Evolutionary conservation across 805 yeast genomes (phyloP), one percentile per base, ranked within the genome.

Genomic region (Kluyveromyces nonfermentans): DNA sequence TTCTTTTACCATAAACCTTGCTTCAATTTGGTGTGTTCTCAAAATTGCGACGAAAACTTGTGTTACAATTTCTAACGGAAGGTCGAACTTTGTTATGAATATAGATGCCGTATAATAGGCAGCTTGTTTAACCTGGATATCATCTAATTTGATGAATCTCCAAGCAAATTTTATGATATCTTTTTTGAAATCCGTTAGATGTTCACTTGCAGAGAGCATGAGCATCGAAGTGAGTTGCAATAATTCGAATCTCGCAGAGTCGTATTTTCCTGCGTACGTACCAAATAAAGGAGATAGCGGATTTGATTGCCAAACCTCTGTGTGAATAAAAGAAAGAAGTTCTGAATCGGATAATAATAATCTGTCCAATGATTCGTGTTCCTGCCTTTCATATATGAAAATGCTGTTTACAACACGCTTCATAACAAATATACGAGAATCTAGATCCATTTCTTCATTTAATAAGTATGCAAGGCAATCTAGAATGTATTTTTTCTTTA

Each of bases 121-220:
- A 3, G 93, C 85, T 53, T 89, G 95, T 57, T 93, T 93, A 20
- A 95, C 78, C 41, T 88, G 75, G 41, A 80, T 75, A 58, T 93
- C 99, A 49, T 89, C 97, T 28, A 89, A 67, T 52, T 86, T 86
- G 56, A 93, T 82, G 55, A 81, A 85, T 52, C 85, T 85, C 99
- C 99, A 93, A 53, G 88, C 84, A 65, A 88, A 93, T 60, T 86
- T 87, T 61, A 93, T 86, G 35, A 93, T 78, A 53, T 88, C 95
- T 57, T 87, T 90, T 35, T 85, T 72, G 51, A 75, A 72, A 14
- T 77, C 82, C 7, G 74, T 66, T 20, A 86, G 71, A 9, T 71
- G 63, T 0, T 66, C 61, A 0, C 95, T 79, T 1, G 85, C 80
- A 63, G 78, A 75, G 55, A 80, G 80, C 20, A 88, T 75, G 36